A percentile compares a stretch with the other conserved stretches of the same genome.
Evolutionary conservation across 345 rosid genomes (phyloP).

Genomic region (Euphorbia lathyris): DNA sequence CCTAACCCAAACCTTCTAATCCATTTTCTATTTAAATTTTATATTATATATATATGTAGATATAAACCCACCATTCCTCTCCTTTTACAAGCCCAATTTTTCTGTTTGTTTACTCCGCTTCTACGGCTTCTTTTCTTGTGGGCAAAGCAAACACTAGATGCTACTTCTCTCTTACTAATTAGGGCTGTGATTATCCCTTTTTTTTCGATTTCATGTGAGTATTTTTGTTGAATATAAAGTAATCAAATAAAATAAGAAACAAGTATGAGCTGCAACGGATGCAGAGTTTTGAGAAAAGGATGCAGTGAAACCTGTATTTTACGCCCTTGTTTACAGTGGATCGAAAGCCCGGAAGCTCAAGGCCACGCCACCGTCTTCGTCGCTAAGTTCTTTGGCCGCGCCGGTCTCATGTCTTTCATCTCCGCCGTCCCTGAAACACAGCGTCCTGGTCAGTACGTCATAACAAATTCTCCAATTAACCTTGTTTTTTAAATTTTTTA

Average conservation of each 20-base stretch:
- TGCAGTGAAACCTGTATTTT: slow-evolving; percentile 91
- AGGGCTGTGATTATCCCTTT: not conserved
- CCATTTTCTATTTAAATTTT: not conserved
- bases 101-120: not conserved
- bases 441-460: slow-evolving; percentile 57
- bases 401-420: slow-evolving; percentile 95
- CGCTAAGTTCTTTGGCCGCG: slow-evolving; percentile 97
- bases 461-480: too few species aligned
- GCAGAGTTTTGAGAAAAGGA: slow-evolving; percentile 91
- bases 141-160: slow-evolving; percentile 16
- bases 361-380: slow-evolving; percentile 98
- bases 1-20: slow-evolving; percentile 3
- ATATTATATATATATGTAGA: slow-evolving; percentile 24
- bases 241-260: not conserved
- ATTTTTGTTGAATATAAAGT: not conserved
- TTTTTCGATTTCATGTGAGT: slow-evolving; percentile 15
- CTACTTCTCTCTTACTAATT: not conserved
- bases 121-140: slow-evolving; percentile 24
- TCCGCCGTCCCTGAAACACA: slow-evolving; percentile 86
- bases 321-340: slow-evolving; percentile 90
- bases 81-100: not conserved
- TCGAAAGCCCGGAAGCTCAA: slow-evolving; percentile 82
- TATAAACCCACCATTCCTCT: not conserved
- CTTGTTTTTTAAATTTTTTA: not conserved
- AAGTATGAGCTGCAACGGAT: slow-evolving; percentile 95